Evolutionary conservation across 2,329 filamentous ascomycete species (phyloP).

Genomic region (Calonectria hawksworthii): DNA sequence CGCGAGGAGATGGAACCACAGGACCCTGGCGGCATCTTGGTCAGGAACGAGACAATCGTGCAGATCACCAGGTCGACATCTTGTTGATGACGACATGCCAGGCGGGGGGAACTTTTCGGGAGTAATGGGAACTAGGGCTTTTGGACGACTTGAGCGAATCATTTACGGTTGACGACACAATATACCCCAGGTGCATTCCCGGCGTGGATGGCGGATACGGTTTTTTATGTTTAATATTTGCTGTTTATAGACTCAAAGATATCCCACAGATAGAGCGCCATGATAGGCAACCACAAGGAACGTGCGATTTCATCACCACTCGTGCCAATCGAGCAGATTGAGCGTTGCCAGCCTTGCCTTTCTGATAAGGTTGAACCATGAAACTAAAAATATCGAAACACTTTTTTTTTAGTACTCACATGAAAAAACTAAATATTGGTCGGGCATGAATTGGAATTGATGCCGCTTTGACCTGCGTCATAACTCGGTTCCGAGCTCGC

Average conservation of each 20-base stretch:
- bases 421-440: no score
- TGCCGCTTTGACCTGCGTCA: no score
- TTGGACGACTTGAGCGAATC: not conserved
- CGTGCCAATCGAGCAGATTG: not conserved
- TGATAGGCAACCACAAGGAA: not conserved
- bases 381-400: no score
- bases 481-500: no score
- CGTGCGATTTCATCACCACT: not conserved
- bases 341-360: no score
- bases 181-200: not conserved
- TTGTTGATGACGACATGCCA: not conserved
- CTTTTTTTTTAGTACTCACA: no score
- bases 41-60: slow-evolving; percentile 41
- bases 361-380: no score
- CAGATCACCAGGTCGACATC: not conserved
- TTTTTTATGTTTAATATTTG: not conserved
- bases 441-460: no score
- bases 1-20: not conserved
- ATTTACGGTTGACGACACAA: not conserved
- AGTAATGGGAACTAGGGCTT: not conserved
- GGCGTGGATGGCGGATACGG: not conserved
- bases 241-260: not conserved
- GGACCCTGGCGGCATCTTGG: slow-evolving; percentile 34
- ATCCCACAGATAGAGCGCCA: not conserved
- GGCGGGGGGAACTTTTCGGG: not conserved